Conservation (phyloP, 306 rosid genomes). For the Prunus padus region DNA sequence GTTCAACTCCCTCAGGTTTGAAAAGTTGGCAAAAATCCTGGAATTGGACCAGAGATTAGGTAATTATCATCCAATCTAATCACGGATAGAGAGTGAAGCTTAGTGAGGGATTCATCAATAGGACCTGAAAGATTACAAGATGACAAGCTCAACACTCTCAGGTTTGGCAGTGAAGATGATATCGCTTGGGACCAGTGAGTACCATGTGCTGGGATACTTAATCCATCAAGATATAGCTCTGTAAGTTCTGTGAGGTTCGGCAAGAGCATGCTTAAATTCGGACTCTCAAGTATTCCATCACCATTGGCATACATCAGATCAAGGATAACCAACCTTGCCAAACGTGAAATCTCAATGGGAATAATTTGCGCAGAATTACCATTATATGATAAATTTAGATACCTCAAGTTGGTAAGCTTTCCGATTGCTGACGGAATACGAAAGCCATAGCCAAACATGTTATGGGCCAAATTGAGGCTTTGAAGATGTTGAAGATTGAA, state of each 20-base stretch:
- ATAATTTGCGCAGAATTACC: conserved; percentile 22
- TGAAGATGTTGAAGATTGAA: not conserved
- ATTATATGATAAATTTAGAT: conserved; percentile 26
- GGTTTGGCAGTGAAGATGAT: conserved; percentile 6
- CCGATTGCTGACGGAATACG: conserved; percentile 23
- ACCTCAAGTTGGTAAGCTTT: conserved; percentile 11
- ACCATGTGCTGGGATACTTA: conserved; percentile 23
- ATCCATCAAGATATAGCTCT: conserved; percentile 30
- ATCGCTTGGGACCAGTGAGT: conserved; percentile 37
- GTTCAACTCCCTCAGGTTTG: conserved; percentile 4
- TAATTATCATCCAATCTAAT: not conserved
- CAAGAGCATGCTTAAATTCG: not conserved
- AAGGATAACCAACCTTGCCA: conserved; percentile 11
- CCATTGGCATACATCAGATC: not conserved
- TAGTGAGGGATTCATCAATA: not conserved
- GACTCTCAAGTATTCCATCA: not conserved
- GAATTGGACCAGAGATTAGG: not conserved
- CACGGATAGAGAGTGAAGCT: not conserved
- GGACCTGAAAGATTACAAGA: conserved; percentile 12
- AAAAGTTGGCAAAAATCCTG: not conserved
- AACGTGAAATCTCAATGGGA: conserved; percentile 23
- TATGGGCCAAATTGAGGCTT: conserved; percentile 15
- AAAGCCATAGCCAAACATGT: conserved; percentile 3
- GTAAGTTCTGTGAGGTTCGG: conserved; percentile 26
- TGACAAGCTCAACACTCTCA: conserved; percentile 6